Evolutionary conservation across 1,139 yeast species (phyloP).

Genomic region (Suhomyces atakaporum): DNA sequence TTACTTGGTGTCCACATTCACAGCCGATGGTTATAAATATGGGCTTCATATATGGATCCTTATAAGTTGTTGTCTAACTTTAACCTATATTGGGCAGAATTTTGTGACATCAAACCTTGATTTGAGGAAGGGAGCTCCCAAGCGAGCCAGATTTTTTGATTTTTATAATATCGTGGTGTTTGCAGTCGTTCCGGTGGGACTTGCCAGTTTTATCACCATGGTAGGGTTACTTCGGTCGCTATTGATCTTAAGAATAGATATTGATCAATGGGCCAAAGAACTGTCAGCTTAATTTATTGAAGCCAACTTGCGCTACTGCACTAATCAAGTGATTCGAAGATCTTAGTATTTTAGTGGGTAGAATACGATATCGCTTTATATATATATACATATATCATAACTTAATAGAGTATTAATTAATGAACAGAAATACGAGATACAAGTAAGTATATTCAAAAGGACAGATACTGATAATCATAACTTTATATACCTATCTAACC

Average conservation of each 20-base stretch:
- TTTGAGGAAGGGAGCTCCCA: conserved; percentile 38
- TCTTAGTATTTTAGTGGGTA: too few relatives aligned
- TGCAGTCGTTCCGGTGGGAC: conserved; percentile 95
- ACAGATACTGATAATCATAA: too few relatives aligned
- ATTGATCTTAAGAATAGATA: conserved; percentile 71
- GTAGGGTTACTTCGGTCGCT: conserved; percentile 74
- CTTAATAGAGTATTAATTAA: too few relatives aligned
- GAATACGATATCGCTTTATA: too few relatives aligned
- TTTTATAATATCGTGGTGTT: conserved; percentile 86
- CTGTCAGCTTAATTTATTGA: too few relatives aligned
- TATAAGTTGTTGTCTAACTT: conserved; percentile 80
- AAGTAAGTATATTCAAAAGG: too few relatives aligned
- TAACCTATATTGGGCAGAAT: conserved; percentile 82
- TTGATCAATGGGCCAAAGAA: conserved; percentile 39
- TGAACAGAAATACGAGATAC: too few relatives aligned
- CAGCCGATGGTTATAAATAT: conserved; percentile 53
- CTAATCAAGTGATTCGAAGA: too few relatives aligned
- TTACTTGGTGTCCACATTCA: conserved; percentile 60
- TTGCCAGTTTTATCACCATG: conserved; percentile 94
- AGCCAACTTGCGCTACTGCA: too few relatives aligned
- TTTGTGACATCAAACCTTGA: conserved; percentile 86
- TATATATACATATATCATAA: too few relatives aligned
- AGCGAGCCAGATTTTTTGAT: conserved; percentile 65
- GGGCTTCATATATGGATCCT: conserved; percentile 90
- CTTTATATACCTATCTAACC: too few relatives aligned